These are phyloP conservation scores for Hawksworthiomyces lignivorus DNA, from an alignment of 2,329 filamentous ascomycete species.

Conservation along the genomic window DNA sequence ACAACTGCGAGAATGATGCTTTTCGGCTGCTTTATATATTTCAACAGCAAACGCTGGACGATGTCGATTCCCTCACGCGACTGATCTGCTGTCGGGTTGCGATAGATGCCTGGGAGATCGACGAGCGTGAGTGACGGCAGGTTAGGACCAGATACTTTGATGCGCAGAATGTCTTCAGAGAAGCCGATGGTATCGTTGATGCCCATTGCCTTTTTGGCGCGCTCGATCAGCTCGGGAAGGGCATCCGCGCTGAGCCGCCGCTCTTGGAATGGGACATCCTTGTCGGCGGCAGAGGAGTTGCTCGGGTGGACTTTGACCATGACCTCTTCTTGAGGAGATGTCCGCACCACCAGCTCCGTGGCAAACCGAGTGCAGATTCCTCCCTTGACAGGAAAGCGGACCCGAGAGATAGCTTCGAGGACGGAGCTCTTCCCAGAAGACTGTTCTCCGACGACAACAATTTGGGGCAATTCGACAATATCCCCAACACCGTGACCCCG, in stretches of 20 bases:
- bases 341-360: constrained; percentile 28
- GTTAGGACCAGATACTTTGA: constrained; percentile 39
- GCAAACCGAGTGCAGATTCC: constrained; percentile 45
- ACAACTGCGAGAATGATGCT: constrained; percentile 54
- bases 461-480: constrained; percentile 32
- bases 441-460: constrained; percentile 52
- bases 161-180: constrained; percentile 34
- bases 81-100: constrained; percentile 35
- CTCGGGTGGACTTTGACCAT: too few species aligned
- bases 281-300: too few species aligned
- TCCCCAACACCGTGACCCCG: constrained; percentile 19
- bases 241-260: constrained; percentile 16
- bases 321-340: too few species aligned
- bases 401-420: constrained; percentile 44
- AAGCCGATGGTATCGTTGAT: constrained; percentile 26
- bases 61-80: constrained; percentile 32
- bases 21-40: constrained; percentile 48
- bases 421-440: constrained; percentile 33
- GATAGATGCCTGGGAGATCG: constrained; percentile 49
- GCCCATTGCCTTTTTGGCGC: constrained; percentile 40
- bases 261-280: constrained; percentile 6
- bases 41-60: constrained; percentile 39
- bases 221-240: constrained; percentile 28
- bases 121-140: constrained; percentile 47
- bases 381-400: constrained; percentile 43